Conservation (phyloP, 2,329 filamentous ascomycete genomes). For the Penicillium olsonii region DNA sequence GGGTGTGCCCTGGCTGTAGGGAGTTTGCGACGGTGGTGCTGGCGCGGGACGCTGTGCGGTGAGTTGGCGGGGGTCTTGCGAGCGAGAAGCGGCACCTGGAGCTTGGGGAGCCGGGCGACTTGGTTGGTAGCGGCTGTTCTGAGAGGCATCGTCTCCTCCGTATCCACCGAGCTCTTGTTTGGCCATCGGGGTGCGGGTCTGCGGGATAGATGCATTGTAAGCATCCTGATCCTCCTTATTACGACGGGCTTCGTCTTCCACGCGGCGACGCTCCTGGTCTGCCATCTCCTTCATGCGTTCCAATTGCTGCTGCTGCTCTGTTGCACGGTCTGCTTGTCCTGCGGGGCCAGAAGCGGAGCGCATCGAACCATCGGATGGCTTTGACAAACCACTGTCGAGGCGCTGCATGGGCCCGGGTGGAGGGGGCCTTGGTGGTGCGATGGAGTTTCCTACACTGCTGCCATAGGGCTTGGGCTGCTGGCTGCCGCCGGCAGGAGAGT, state of each 20-base stretch:
- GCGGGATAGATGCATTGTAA: slow-evolving; percentile 86
- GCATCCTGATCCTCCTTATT: slow-evolving; percentile 76
- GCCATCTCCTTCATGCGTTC: slow-evolving; percentile 60
- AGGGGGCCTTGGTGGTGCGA: slow-evolving; percentile 69
- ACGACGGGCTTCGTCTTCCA: slow-evolving; percentile 57
- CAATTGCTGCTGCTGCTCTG: slow-evolving; percentile 45
- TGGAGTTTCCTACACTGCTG: slow-evolving; percentile 56
- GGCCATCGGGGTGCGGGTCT: slow-evolving; percentile 75
- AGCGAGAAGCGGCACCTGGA: slow-evolving; percentile 55
- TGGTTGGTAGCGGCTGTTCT: slow-evolving; percentile 72
- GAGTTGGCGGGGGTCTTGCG: slow-evolving; percentile 56
- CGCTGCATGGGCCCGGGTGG: slow-evolving; percentile 54
- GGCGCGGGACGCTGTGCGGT: slow-evolving; percentile 80
- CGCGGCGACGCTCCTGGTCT: slow-evolving; percentile 50
- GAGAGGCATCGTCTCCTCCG: slow-evolving; percentile 55
- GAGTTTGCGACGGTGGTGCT: slow-evolving; percentile 53
- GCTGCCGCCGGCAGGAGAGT: slow-evolving; percentile 58
- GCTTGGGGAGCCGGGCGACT: slow-evolving; percentile 80
- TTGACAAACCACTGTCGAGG: slow-evolving; percentile 46
- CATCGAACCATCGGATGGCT: slow-evolving; percentile 31
- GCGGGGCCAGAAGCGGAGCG: slow-evolving; percentile 40
- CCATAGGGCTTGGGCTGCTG: slow-evolving; percentile 47
- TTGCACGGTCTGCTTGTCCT: slow-evolving; percentile 57
- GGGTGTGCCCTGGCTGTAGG: slow-evolving; percentile 35
- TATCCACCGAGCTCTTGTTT: slow-evolving; percentile 87